Evolutionary conservation across 2,329 filamentous ascomycete genomes (phyloP).

Genomic region (Penicillium sclerotigenum): DNA sequence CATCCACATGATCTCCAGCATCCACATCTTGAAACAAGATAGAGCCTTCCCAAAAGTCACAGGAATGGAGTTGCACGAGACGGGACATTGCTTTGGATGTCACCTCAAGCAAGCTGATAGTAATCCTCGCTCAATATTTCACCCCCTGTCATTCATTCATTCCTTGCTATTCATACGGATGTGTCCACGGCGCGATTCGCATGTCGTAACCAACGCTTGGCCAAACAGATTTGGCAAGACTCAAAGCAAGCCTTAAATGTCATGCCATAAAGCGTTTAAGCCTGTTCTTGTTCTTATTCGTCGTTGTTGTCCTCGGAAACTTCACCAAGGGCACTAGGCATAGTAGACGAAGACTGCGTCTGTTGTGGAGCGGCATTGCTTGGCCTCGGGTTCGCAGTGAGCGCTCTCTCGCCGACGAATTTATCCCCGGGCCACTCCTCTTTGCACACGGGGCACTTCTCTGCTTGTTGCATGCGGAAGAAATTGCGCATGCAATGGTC

Average conservation of each 20-base stretch:
- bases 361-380: neutral
- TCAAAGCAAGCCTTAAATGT: neutral
- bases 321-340: neutral
- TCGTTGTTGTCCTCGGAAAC: conserved; percentile 3
- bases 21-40: neutral
- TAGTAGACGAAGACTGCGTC: neutral
- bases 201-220: neutral
- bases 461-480: conserved; percentile 63
- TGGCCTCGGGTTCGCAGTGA: conserved; percentile 4
- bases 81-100: neutral
- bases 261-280: neutral
- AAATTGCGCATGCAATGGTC: conserved; percentile 71
- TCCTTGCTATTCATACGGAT: neutral
- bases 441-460: conserved; percentile 62
- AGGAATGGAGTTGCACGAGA: neutral
- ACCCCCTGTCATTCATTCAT: neutral
- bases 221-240: neutral
- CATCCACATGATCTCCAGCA: neutral
- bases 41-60: neutral
- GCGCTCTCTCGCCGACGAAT: conserved; percentile 54
- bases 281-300: neutral
- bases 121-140: neutral
- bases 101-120: neutral
- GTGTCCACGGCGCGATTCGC: neutral
- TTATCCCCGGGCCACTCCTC: conserved; percentile 50